These are phyloP conservation scores for Pistacia vera DNA, from an alignment of 345 rosid genomes.

Conservation along the genomic window DNA sequence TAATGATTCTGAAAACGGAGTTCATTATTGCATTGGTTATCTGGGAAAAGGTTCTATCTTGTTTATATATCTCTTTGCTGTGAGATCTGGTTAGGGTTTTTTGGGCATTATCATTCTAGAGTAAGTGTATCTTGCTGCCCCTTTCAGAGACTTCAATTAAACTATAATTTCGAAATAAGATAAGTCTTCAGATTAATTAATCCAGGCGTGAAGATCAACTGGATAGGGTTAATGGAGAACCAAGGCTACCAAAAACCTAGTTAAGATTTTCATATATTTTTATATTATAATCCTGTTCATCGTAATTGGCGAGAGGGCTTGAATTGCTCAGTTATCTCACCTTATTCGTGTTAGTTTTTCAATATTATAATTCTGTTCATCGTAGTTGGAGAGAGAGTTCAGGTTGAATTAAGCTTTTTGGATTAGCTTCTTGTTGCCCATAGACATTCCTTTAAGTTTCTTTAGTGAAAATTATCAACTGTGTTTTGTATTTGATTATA, in stretches of 20 bases:
- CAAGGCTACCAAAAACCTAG: neutral
- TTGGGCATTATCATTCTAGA: neutral
- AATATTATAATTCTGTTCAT: no score
- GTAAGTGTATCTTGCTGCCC: neutral
- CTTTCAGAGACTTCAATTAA: neutral
- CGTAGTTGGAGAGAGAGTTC: no score
- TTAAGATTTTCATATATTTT: neutral
- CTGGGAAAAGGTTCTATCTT: neutral
- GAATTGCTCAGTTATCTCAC: no score
- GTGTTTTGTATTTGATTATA: no score
- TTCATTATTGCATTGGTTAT: neutral
- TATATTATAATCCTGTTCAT: neutral
- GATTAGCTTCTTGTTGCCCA: no score
- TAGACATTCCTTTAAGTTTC: no score
- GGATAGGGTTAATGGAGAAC: neutral
- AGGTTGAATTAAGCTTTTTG: no score
- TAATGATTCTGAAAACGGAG: neutral
- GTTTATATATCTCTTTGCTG: neutral
- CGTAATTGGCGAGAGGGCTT: neutral
- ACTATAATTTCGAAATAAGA: neutral
- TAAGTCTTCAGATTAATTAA: neutral
- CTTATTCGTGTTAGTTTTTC: no score
- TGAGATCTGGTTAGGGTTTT: slow-evolving; percentile 7
- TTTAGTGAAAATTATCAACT: no score
- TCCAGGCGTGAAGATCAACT: neutral